Evolutionary conservation across 1,139 yeast genomes (phyloP), one percentile per base, ranked within the genome.

Genomic region (Candida neerlandica): DNA sequence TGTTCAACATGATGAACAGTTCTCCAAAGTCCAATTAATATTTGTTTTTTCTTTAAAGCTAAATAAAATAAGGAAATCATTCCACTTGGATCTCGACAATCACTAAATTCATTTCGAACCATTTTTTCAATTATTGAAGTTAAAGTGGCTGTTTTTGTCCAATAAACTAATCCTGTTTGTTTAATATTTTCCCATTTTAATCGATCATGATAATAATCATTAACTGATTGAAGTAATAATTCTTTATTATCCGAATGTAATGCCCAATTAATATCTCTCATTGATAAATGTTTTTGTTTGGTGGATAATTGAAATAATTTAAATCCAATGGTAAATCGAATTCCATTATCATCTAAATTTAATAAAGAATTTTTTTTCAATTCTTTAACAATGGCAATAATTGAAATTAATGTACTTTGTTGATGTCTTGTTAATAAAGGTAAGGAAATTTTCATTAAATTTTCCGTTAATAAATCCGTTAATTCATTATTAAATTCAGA

Each of bases 361-460:
- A 78, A 71, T 41, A 62, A 60, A 34, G 46, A 32, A 44, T 70
- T 63, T 47, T 75, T 73, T 15, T 78, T 75, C 6, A 89, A 75
- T 21, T 81, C 82, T 35, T 76, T 72, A 16, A 88, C 70, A 1
- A 91, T 85, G 44, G 80, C 83, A 11, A 89, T 75, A 1, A 90
- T 82, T 14, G 89, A 82, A 1, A 86, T 77, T 39, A 92, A 77
- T 0, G 97, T 90, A 26, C 86, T 84, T 62, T 92, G 98, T 62
- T 92, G 97, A 67, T 92, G 97, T 53, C 97, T 81, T 0, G 97
- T 90, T 43, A 92, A 66, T 54, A 86, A 85, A 0, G 97, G 97
- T 27, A 92, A 70, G 0, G 94, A 78, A 1, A 81, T 72, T 52
- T 80, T 83, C 48, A 82, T 82, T 45, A 92, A 70, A 57, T 82